phyloP scores from a whole-genome alignment of 2,329 filamentous ascomycete species.

The Fusarium beomiforme region DNA sequence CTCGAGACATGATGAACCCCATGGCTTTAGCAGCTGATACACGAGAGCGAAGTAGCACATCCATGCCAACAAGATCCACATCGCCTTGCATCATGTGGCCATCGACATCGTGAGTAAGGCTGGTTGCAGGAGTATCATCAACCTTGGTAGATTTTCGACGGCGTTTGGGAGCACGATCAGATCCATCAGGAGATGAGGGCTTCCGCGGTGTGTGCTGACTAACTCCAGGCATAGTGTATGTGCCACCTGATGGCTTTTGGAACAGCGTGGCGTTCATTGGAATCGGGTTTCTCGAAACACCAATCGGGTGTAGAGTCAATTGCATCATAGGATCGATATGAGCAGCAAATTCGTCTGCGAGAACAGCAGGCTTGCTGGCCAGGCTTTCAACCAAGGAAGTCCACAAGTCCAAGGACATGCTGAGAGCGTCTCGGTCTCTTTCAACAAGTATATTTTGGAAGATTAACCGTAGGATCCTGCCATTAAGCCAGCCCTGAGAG shows the following conservation, averaged over 20 bases:
- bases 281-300: constrained; percentile 88
- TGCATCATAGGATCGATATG: constrained; percentile 86
- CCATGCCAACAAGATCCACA: constrained; percentile 90
- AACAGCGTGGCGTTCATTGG: constrained; percentile 92
- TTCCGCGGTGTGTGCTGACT: constrained; percentile 56
- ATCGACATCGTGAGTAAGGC: constrained; percentile 92
- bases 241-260: constrained; percentile 90
- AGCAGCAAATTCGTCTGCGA: constrained; percentile 76
- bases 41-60: constrained; percentile 87
- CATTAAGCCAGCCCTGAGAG: constrained; percentile 93
- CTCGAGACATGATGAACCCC: constrained; percentile 81
- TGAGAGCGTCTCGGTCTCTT: constrained; percentile 83
- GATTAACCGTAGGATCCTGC: constrained; percentile 85
- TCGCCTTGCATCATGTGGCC: constrained; percentile 98
- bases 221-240: constrained; percentile 69
- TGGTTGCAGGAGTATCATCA: constrained; percentile 71
- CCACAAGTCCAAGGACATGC: constrained; percentile 89
- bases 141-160: constrained; percentile 86
- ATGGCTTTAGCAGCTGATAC: constrained; percentile 88
- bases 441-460: constrained; percentile 98
- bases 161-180: constrained; percentile 76
- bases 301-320: constrained; percentile 89
- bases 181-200: constrained; percentile 61
- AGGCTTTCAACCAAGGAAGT: constrained; percentile 77
- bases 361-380: constrained; percentile 68